phyloP scores from a whole-genome alignment of 176 grass and related monocot species.

The Aegilops longissima region DNA sequence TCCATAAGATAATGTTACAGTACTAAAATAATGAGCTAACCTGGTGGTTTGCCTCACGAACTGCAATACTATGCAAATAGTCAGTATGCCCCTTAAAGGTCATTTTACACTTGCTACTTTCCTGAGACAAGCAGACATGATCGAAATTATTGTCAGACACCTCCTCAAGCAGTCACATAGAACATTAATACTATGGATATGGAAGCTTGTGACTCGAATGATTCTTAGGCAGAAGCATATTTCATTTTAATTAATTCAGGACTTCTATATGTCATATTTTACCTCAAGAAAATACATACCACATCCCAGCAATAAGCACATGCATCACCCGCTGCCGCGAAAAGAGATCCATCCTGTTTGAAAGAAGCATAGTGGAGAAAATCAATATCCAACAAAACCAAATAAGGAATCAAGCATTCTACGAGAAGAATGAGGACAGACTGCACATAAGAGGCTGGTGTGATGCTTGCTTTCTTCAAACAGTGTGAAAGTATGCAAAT shows the following conservation, averaged over 20 bases:
- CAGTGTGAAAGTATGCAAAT: not conserved
- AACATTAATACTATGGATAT: not conserved
- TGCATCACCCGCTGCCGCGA: conserved; percentile 81
- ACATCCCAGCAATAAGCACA: conserved; percentile 95
- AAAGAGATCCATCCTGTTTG: conserved; percentile 88
- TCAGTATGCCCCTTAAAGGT: conserved; percentile 80
- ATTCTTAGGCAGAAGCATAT: conserved; percentile 20
- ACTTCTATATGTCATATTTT: conserved; percentile 26
- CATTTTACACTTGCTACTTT: conserved; percentile 82
- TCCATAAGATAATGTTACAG: not conserved
- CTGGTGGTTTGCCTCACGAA: conserved; percentile 73
- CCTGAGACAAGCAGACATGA: conserved; percentile 46
- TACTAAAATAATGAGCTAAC: conserved; percentile 37
- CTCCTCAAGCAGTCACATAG: conserved; percentile 1
- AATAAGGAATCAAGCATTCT: not conserved
- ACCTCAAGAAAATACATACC: conserved; percentile 67
- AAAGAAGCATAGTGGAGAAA: not conserved
- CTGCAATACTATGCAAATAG: conserved; percentile 76
- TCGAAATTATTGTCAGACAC: not conserved
- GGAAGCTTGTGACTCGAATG: conserved; percentile 8
- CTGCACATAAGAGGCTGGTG: not conserved
- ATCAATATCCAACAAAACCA: conserved; percentile 3
- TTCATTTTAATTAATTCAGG: conserved; percentile 14
- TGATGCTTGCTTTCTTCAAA: conserved; percentile 6
- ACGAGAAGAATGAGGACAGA: not conserved